A percentile compares a stretch with the other conserved stretches of the same genome.
Evolutionary conservation across 2,329 filamentous ascomycete species (phyloP).

Genomic region (Akanthomyces uredinophilus): DNA sequence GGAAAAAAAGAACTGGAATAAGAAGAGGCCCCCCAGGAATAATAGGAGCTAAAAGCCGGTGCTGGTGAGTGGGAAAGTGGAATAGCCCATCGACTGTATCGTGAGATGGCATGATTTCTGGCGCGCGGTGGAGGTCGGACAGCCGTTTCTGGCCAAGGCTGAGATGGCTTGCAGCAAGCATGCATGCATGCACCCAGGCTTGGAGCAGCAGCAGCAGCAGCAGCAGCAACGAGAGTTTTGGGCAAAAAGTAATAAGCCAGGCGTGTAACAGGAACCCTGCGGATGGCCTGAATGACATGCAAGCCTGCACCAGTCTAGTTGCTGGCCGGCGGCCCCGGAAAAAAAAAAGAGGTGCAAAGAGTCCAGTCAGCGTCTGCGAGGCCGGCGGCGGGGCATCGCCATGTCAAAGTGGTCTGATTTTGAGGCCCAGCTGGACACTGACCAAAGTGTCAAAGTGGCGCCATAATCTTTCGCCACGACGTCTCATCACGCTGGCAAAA

Average conservation of each 20-base stretch:
- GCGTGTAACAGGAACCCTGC: not conserved
- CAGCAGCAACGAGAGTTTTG: not conserved
- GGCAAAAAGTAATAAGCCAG: constrained; percentile 4
- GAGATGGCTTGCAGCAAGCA: constrained; percentile 1
- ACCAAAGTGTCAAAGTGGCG: constrained; percentile 10
- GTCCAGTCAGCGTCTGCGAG: constrained; percentile 2
- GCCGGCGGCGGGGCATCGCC: not conserved
- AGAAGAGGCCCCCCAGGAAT: not conserved
- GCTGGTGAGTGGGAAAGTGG: constrained; percentile 3
- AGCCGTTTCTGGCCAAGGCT: constrained; percentile 9
- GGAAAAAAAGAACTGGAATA: not conserved
- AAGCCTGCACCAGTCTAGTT: no score
- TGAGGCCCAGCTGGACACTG: constrained; percentile 10
- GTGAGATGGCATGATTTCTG: constrained; percentile 15
- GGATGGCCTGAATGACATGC: not conserved
- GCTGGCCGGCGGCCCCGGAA: not conserved
- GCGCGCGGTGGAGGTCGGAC: constrained; percentile 8
- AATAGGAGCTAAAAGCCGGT: not conserved
- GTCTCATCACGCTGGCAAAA: not conserved
- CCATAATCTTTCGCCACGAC: constrained; percentile 3
- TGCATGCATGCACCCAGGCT: no score
- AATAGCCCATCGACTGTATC: constrained; percentile 10
- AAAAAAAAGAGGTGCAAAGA: not conserved
- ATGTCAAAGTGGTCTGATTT: constrained; percentile 17
- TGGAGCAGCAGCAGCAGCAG: no score